Evolutionary conservation across 2,329 filamentous ascomycete species (phyloP), one percentile per base, ranked within the genome.

Genomic region (Beauveria australis): DNA sequence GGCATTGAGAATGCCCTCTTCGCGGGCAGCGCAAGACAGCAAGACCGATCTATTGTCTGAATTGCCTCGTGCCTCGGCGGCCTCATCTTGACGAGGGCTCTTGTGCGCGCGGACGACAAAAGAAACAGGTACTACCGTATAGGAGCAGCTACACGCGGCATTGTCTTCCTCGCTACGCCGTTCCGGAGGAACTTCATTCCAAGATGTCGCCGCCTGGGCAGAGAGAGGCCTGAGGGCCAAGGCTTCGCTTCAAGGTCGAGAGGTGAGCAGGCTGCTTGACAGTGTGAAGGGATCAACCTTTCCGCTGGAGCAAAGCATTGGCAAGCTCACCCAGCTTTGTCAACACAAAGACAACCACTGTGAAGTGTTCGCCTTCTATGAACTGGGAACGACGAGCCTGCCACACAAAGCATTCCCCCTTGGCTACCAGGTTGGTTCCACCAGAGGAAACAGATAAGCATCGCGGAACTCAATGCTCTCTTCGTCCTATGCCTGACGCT

Each of bases 321-420:
- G 61, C 8, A 54, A 44, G 0, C 70, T 71, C 44, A 69, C 66
- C 8, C 12, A 55, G 18, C 37, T 68, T 1, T 66, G 57, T 52
- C 60, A 53, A 24, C 40, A 62, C 14, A 41, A 60, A 19, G 28
- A 64, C 37, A n/a, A 58, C 30, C 28, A 54, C 26, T 62, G 33
- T 28, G 55, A 62, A 10, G 49, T 68, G 12, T 53, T 64, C 43
- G 66, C 28, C 48, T 70, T 71, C 40, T 71, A 67, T 30, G 66
- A 71, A 62, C 48, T 43, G 0, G 47, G 63, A 24, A 63, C 53
- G 26, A 68, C 66, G n/a, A 69, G 33, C 49, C 59, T 70, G 16
- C 53, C 43, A 10, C 62, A 51, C 22, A 67, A 66, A 59, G 49
- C 59, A 53, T 59, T 64, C 51, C 62, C 65, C 53, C n/a, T n/a